Conservation (phyloP, 2,329 filamentous ascomycete species). For the Gliomastix tumulicola region DNA sequence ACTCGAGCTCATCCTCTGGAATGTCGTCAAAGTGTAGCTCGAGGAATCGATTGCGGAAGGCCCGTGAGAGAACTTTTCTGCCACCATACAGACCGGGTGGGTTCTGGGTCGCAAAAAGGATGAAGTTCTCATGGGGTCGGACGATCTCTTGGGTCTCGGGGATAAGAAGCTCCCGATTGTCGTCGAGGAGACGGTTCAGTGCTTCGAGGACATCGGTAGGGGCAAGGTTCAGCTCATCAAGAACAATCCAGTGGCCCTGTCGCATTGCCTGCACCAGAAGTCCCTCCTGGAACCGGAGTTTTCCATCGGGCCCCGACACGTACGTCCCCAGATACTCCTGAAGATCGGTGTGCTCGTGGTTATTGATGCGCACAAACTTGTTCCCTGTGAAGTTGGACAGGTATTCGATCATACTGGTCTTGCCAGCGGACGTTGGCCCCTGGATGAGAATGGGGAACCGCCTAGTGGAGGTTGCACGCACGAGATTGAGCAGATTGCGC, state of each 20-base stretch:
- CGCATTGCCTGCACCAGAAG: conserved; percentile 87
- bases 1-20: conserved; percentile 86
- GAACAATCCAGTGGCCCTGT: conserved; percentile 93
- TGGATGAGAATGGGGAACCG: conserved; percentile 93
- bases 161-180: conserved; percentile 91
- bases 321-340: conserved; percentile 98
- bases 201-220: conserved; percentile 96
- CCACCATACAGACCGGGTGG: conserved; percentile 93
- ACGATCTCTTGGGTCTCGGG: conserved; percentile 95
- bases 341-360: conserved; percentile 96
- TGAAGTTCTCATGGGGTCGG: conserved; percentile 87
- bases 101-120: conserved; percentile 97
- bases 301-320: conserved; percentile 76
- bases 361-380: conserved; percentile 97
- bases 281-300: conserved; percentile 86
- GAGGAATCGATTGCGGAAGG: conserved; percentile 93
- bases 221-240: conserved; percentile 94
- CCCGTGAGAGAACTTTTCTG: conserved; percentile 84
- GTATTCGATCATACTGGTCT: conserved; percentile 99
- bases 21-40: conserved; percentile 98
- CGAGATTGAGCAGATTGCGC: conserved; percentile 88
- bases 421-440: conserved; percentile 92
- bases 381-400: conserved; percentile 95
- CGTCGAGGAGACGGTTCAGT: conserved; percentile 88
- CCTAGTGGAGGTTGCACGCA: conserved; percentile 85